These are phyloP conservation scores for Colletotrichum spaethianum DNA, from an alignment of 2,329 filamentous ascomycete genomes.

Conservation along the genomic window DNA sequence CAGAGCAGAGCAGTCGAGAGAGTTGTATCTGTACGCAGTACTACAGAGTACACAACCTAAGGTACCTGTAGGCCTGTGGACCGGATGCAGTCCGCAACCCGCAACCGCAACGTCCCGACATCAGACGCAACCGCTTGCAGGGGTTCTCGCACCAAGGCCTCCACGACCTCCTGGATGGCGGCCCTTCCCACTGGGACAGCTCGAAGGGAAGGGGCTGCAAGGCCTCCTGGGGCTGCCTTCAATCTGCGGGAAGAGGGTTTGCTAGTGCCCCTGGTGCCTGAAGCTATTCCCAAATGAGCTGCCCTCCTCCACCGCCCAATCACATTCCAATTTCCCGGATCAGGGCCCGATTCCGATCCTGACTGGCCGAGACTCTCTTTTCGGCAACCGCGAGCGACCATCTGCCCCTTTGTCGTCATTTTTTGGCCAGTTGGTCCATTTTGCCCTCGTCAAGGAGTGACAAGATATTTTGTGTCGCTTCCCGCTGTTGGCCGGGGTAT, in stretches of 20 bases:
- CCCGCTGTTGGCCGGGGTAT: not conserved
- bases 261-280: constrained; percentile 35
- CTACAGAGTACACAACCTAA: too few relatives aligned
- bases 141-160: constrained; percentile 1
- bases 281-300: constrained; percentile 31
- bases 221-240: not conserved
- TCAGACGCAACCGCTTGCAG: constrained; percentile 22
- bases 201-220: not conserved
- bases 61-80: not conserved
- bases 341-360: constrained; percentile 27
- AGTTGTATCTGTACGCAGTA: too few relatives aligned
- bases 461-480: not conserved
- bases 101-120: constrained; percentile 1
- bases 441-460: not conserved
- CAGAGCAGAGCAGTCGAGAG: not conserved
- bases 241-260: constrained; percentile 29
- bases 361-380: constrained; percentile 25
- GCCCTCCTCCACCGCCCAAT: constrained; percentile 34
- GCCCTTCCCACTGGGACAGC: constrained; percentile 24
- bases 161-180: constrained; percentile 7
- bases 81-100: not conserved
- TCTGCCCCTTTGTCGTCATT: constrained; percentile 30
- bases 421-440: not conserved
- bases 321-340: constrained; percentile 37
- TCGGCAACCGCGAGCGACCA: constrained; percentile 14